Conservation (phyloP, 805 yeast genomes). For the Yarrowia alimentaria region DNA sequence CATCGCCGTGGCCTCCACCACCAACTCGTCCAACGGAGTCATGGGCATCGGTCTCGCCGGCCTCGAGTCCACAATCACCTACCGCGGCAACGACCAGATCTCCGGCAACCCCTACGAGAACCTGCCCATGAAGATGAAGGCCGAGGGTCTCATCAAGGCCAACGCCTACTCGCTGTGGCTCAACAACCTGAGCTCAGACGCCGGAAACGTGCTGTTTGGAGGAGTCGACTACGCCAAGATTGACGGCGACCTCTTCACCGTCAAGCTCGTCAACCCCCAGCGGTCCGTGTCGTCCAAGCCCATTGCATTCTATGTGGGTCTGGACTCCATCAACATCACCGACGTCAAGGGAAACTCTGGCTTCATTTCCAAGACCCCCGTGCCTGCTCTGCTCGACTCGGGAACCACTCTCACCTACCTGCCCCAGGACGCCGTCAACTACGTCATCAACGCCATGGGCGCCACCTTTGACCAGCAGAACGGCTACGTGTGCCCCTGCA, state of each 20-base stretch:
- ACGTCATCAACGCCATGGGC: constrained; percentile 20
- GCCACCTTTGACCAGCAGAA: constrained; percentile 24
- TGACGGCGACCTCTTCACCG: constrained; percentile 41
- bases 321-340: constrained; percentile 30
- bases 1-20: constrained; percentile 69
- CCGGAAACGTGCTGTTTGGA: constrained; percentile 47
- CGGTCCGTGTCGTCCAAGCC: constrained; percentile 28
- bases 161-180: constrained; percentile 51
- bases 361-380: constrained; percentile 24
- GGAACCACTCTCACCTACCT: constrained; percentile 55
- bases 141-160: constrained; percentile 45
- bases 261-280: constrained; percentile 38
- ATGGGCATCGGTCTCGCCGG: constrained; percentile 43
- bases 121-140: constrained; percentile 58
- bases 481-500: constrained; percentile 29
- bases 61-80: constrained; percentile 36
- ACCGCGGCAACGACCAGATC: constrained; percentile 30
- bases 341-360: constrained; percentile 15
- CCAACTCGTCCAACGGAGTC: constrained; percentile 60
- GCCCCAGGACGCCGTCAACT: constrained; percentile 39
- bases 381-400: constrained; percentile 53
- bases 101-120: constrained; percentile 49
- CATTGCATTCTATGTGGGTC: constrained; percentile 32
- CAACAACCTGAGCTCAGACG: constrained; percentile 37
- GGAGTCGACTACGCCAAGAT: constrained; percentile 47